phyloP scores from a whole-genome alignment of 768 basidiomycete genomes.

The Tephrocybe sp. region DNA sequence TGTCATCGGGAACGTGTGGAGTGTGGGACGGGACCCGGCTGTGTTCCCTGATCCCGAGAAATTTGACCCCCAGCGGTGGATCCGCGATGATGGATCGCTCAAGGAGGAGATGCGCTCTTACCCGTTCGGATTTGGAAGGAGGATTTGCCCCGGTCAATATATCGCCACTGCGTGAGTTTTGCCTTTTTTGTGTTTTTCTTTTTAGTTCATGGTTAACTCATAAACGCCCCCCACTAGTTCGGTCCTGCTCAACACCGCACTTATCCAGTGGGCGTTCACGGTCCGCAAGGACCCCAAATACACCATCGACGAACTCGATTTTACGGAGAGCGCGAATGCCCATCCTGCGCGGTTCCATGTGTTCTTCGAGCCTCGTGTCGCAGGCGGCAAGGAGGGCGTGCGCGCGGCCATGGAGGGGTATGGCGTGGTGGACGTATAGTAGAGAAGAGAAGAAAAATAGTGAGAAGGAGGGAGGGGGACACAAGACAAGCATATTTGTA shows the following conservation, averaged over 20 bases:
- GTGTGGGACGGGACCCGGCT: conserved; percentile 55
- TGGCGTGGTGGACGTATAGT: conserved; percentile 15
- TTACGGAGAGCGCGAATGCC: conserved; percentile 63
- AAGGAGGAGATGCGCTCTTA: conserved; percentile 54
- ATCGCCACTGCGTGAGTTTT: conserved; percentile 45
- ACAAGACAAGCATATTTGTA: neutral
- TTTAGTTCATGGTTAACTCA: neutral
- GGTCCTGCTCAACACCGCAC: conserved; percentile 63
- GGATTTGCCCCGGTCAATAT: conserved; percentile 69
- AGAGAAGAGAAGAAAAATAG: neutral
- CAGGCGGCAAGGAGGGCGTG: conserved; percentile 30
- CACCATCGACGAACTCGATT: conserved; percentile 61
- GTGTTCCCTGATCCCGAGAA: conserved; percentile 60
- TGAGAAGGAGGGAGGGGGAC: neutral
- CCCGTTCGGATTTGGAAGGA: conserved; percentile 59
- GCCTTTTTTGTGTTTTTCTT: neutral
- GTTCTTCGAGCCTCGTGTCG: conserved; percentile 50
- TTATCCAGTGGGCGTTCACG: conserved; percentile 66
- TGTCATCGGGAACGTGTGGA: conserved; percentile 64
- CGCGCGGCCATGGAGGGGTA: conserved; percentile 42
- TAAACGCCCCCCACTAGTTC: conserved; percentile 38
- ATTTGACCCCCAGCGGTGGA: conserved; percentile 62
- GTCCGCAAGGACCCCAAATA: conserved; percentile 48
- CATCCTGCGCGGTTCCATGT: conserved; percentile 66
- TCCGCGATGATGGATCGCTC: conserved; percentile 41